A percentile compares a stretch with the other conserved stretches of the same genome.
Conservation (phyloP, 2,329 filamentous ascomycete genomes). For the Colletotrichum phormii region DNA sequence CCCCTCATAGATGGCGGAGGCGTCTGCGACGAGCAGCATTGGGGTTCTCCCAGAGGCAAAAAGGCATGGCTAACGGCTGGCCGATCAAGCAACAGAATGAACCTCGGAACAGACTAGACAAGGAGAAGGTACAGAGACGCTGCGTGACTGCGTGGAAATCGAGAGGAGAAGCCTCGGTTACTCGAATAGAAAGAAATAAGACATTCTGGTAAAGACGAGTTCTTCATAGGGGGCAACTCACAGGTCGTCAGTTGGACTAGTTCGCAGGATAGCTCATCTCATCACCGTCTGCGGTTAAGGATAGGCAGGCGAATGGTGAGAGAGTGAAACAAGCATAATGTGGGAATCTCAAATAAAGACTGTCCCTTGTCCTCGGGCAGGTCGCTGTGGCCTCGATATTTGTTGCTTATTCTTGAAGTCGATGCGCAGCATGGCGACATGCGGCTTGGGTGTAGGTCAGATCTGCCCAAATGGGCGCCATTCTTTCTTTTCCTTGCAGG, state of each 20-base stretch:
- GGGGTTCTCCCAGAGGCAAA: background rate
- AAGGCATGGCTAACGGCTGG: background rate
- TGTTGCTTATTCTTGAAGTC: constrained; percentile 31
- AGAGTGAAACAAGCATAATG: constrained; percentile 35
- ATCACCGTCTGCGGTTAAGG: background rate
- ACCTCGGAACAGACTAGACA: background rate
- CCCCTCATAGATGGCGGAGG: constrained; percentile 28
- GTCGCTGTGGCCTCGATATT: constrained; percentile 15
- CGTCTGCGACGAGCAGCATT: constrained; percentile 17
- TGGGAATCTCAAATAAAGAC: constrained; percentile 32
- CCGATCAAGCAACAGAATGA: background rate
- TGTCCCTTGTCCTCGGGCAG: constrained; percentile 7
- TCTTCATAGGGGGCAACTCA: background rate
- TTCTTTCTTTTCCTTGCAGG: constrained; percentile 23
- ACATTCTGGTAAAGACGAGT: constrained; percentile 26
- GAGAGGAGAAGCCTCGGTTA: constrained; percentile 6
- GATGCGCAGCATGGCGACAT: constrained; percentile 24
- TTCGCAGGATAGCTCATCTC: background rate
- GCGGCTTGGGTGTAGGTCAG: constrained; percentile 14
- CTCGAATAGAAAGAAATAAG: constrained; percentile 28
- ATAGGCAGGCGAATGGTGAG: constrained; percentile 12
- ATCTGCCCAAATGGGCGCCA: constrained; percentile 29
- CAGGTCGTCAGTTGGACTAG: background rate
- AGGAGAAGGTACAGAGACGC: background rate
- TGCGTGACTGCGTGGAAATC: background rate